phyloP scores from a whole-genome alignment of 192 early-diverging fungal genomes.

The Phlyctochytrium planicorne region DNA sequence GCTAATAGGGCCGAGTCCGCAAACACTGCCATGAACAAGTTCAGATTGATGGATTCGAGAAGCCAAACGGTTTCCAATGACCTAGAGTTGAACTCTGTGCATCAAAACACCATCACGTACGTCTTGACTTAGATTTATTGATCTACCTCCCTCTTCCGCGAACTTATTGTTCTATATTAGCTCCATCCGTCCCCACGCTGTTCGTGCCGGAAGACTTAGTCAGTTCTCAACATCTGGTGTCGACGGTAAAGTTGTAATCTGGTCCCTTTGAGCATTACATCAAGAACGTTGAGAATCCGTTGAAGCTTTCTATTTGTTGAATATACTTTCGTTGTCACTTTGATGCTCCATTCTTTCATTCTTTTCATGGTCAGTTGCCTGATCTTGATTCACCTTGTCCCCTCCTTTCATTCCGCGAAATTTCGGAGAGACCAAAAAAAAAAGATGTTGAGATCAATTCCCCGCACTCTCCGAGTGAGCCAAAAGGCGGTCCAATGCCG shows the following conservation, averaged over 20 bases:
- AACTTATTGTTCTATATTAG: too few relatives aligned
- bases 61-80: conserved; percentile 64
- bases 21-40: conserved; percentile 79
- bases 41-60: conserved; percentile 90
- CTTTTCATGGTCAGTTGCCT: too few relatives aligned
- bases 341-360: too few relatives aligned
- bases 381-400: too few relatives aligned
- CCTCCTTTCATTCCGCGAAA: too few relatives aligned
- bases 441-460: too few relatives aligned
- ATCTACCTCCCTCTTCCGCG: conserved; percentile 3
- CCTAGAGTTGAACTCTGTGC: conserved; percentile 74
- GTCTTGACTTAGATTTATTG: conserved; percentile 11
- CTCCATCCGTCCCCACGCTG: conserved; percentile 54
- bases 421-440: too few relatives aligned
- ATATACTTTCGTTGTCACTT: too few relatives aligned
- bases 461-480: too few relatives aligned
- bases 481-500: too few relatives aligned
- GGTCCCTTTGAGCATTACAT: conserved; percentile 44
- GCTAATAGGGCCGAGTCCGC: conserved; percentile 52
- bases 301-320: too few relatives aligned
- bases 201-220: conserved; percentile 52
- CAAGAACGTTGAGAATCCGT: too few relatives aligned
- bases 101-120: conserved; percentile 97
- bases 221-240: conserved; percentile 77
- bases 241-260: conserved; percentile 82